These are phyloP conservation scores for Hsuehochloa calcarea DNA, from an alignment of 176 grass and related monocot genomes.

Conservation along the genomic window DNA sequence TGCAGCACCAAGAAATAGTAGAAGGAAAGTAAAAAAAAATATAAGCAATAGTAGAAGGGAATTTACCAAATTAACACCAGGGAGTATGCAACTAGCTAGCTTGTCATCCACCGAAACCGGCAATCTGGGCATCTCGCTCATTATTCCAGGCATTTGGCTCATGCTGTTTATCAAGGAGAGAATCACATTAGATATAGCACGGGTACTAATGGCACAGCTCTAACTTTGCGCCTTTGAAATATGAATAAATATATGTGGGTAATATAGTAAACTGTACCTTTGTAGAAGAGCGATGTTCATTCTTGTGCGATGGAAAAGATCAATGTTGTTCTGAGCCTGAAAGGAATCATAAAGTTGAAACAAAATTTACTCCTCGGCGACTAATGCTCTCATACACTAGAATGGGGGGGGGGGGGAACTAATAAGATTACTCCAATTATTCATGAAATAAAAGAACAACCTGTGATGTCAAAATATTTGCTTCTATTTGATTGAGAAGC, in stretches of 20 bases:
- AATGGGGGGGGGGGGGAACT: background rate
- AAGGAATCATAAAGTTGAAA: conserved; percentile 11
- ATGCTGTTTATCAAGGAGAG: conserved; percentile 58
- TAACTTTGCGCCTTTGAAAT: background rate
- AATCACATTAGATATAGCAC: conserved; percentile 28
- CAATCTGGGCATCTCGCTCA: conserved; percentile 85
- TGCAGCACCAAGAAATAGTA: background rate
- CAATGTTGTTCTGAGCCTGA: conserved; percentile 69
- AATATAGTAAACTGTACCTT: conserved; percentile 40
- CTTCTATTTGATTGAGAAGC: conserved; percentile 71
- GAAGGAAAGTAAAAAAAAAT: background rate
- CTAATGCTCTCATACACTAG: background rate
- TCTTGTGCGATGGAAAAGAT: conserved; percentile 59
- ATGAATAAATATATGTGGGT: background rate
- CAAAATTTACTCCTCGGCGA: conserved; percentile 23
- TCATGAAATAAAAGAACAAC: conserved; percentile 45
- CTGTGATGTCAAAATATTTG: conserved; percentile 81
- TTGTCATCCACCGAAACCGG: conserved; percentile 63
- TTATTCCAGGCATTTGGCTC: conserved; percentile 82
- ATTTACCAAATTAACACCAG: conserved; percentile 58
- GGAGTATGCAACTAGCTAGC: conserved; percentile 52
- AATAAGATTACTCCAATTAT: conserved; percentile 5
- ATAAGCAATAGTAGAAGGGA: conserved; percentile 11
- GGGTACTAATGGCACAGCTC: background rate
- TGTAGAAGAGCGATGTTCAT: conserved; percentile 80